Evolutionary conservation across 1,139 yeast species (phyloP), one percentile per base, ranked within the genome.

Genomic region (Torulaspora globosa): DNA sequence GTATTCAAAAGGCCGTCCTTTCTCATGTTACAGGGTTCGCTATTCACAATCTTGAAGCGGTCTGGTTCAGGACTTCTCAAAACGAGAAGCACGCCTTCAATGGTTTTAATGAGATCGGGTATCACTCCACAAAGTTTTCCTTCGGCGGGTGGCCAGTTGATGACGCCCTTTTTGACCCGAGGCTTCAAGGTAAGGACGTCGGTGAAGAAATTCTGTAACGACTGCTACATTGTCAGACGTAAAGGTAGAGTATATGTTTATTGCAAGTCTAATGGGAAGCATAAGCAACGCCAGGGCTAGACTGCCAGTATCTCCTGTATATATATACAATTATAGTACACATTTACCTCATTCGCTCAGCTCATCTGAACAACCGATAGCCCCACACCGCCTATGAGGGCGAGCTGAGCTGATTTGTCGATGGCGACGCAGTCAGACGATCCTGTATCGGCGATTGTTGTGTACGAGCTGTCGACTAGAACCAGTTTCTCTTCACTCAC

Each of bases 281-380:
- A 92, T 70, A 92, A 92, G 71, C 98, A 92, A 69, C 87, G 97
- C 70, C 97, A 90, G 70, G 96, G 96, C 55, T 90, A 26, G 68
- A 67, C 11, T 15, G 6, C 3, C 12, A n/a, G n/a, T n/a, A n/a
- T n/a, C n/a, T 21, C 41, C 32, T 37, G 32, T 37, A 37, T 37
- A 37, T 37, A 37, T 37, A 37, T 37, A 37, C 33, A 30, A 7
- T 11, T 36, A 37, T 37, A 23, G 28, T 37, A 37, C 40, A 37
- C 23, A 16, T 15, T 34, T 12, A 21, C 11, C 14, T 19, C 11
- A 19, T 12, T 10, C 26, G 10, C 18, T 10, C 19, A 16, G 11
- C 15, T 26, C 26, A 39, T 5, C 15, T 32, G 19, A 23, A 32
- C 14, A 12, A 27, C 36, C 3, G 88, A 79, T 23, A 82, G 58